Conservation (phyloP, 768 basidiomycete species). For the Serendipita vermifera region DNA sequence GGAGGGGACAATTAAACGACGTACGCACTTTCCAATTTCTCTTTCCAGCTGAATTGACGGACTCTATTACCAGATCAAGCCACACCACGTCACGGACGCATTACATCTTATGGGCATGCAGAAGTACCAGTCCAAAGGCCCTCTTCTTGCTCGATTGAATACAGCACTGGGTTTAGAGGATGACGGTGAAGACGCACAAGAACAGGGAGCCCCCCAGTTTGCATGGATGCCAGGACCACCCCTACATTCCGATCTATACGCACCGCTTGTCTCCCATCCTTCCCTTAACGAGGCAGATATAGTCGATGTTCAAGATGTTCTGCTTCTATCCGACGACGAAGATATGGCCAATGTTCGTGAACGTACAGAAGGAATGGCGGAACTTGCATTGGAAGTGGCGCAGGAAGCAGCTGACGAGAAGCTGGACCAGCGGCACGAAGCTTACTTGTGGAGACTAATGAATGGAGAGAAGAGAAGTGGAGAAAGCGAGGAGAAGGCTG, state of each 20-base stretch:
- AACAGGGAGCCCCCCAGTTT: not conserved
- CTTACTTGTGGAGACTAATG: not conserved
- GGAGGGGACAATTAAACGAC: constrained; percentile 25
- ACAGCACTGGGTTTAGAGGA: not conserved
- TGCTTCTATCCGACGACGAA: not conserved
- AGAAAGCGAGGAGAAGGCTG: no score
- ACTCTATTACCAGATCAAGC: constrained; percentile 28
- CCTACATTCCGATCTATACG: not conserved
- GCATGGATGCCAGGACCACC: not conserved
- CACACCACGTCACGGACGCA: constrained; percentile 35
- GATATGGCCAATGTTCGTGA: no score
- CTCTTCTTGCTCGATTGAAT: not conserved
- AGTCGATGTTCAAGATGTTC: not conserved
- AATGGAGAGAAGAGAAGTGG: no score
- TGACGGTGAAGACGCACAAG: not conserved
- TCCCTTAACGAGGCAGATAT: not conserved
- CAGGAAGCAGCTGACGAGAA: not conserved
- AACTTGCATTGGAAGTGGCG: not conserved
- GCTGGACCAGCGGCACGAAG: not conserved
- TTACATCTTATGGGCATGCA: constrained; percentile 35
- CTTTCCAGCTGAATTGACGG: not conserved
- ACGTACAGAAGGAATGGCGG: not conserved
- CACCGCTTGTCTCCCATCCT: not conserved
- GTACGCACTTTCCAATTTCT: not conserved
- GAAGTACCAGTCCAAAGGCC: constrained; percentile 21